Conservation (phyloP, 805 yeast species). For the Ogataea pini region DNA sequence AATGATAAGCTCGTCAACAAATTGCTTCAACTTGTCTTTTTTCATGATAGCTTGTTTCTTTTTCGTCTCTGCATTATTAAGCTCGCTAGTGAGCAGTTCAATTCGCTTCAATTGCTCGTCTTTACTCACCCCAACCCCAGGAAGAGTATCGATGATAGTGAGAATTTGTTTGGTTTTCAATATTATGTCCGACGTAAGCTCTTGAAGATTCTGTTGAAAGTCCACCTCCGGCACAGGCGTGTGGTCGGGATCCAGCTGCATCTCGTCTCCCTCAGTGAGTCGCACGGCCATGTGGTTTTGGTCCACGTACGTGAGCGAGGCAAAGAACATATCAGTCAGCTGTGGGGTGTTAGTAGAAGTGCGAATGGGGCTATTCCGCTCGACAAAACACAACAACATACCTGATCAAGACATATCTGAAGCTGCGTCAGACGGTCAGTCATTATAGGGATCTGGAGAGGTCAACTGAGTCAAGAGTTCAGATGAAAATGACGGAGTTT, state of each 20-base stretch:
- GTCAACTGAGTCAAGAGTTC: no score
- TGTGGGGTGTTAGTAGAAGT: slow-evolving; percentile 28
- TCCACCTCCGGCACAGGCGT: slow-evolving; percentile 39
- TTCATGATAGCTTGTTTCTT: slow-evolving; percentile 57
- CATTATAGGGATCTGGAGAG: slow-evolving; percentile 40
- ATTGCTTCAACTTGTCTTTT: slow-evolving; percentile 61
- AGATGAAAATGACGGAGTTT: no score
- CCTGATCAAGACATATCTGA: slow-evolving; percentile 82
- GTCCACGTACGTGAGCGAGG: slow-evolving; percentile 77
- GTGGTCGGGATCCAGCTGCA: slow-evolving; percentile 64
- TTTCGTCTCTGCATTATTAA: slow-evolving; percentile 58
- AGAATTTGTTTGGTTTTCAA: slow-evolving; percentile 84
- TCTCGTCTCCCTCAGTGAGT: slow-evolving; percentile 48
- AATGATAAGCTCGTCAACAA: slow-evolving; percentile 67
- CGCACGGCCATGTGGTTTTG: slow-evolving; percentile 66
- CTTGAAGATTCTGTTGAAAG: slow-evolving; percentile 56
- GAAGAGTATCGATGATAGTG: slow-evolving; percentile 81
- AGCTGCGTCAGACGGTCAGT: slow-evolving; percentile 88
- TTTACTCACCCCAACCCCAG: slow-evolving; percentile 88
- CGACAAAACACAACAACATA: slow-evolving; percentile 22
- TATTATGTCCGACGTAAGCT: slow-evolving; percentile 81
- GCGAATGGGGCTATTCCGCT: neutral
- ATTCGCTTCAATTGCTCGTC: slow-evolving; percentile 69
- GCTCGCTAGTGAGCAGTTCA: slow-evolving; percentile 58
- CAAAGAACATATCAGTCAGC: slow-evolving; percentile 75